Base-by-base conservation (phyloP, 2,329 filamentous ascomycete species). In the Sporothrix protearum region DNA sequence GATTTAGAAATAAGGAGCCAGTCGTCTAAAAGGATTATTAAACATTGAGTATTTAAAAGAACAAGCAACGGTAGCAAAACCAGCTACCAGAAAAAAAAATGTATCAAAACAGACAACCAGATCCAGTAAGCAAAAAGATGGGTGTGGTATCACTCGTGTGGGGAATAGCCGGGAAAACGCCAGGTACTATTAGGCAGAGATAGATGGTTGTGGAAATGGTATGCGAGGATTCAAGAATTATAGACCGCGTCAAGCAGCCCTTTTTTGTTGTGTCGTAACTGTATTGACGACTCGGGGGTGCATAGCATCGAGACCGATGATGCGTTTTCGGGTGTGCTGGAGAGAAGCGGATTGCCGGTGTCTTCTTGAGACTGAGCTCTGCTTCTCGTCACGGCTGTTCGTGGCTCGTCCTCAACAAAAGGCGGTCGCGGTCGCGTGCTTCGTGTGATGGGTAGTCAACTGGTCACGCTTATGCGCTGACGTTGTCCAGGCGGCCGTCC, bases 401-500 rank as follows among this genome's bases (percentile, higher is more conserved):
- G 14, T 19, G 16, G 42, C 14, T 47, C 14, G 14, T 14, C 42
- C 10, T 47, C 14, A 19, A 47, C 14, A 12, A 12, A 12, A 12
- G 39, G 9, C 39, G n/a, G n/a, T n/a, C n/a, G n/a, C n/a, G n/a
- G 33, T 36, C 33, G 33, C 4, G 8, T 49, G 45, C 45, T 49
- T 19, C 33, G 33, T 36, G 3, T 8, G 33, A 36, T 12, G 22
- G 22, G 10, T n/a, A 53, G 3, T 53, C 4, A 5, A 12, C 4
- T 3, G 22, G 25, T 28, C 22, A 19, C 53, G 22, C 45, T 66
- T 73, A 73, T 55, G 66, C 68, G 61, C 28, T 70, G 42, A 71
- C 69, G 33, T 67, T 63, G 61, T 74, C 69, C 3, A 73, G 51
- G 25, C 71, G 69, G 53, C 71, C 59, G 49, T 75, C 73, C 57